Conservation (phyloP, 495 filamentous ascomycete genomes). For the Neohortaea acidophila region DNA sequence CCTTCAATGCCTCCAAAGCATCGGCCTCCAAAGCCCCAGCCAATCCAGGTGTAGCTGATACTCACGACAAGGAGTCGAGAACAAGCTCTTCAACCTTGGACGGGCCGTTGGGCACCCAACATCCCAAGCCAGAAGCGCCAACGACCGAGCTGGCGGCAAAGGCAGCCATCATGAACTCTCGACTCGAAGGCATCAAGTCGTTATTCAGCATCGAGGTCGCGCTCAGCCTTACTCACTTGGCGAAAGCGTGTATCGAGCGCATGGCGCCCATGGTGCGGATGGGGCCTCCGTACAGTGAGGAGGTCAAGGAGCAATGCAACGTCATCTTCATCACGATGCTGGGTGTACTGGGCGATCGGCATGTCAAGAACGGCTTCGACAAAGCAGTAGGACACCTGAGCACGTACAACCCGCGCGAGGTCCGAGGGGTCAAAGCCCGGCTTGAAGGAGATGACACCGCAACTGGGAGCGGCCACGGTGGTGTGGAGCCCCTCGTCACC, state of each 20-base stretch:
- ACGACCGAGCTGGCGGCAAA: slow-evolving; percentile 89
- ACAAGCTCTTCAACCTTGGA: slow-evolving; percentile 15
- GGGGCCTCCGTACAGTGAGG: slow-evolving; percentile 55
- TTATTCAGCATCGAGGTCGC: slow-evolving; percentile 96
- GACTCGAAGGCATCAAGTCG: slow-evolving; percentile 80
- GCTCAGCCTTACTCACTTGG: slow-evolving; percentile 69
- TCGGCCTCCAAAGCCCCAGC: background rate
- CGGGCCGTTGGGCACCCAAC: slow-evolving; percentile 31
- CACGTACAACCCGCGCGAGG: slow-evolving; percentile 78
- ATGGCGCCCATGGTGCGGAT: slow-evolving; percentile 66
- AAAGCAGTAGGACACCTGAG: slow-evolving; percentile 84
- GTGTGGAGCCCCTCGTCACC: slow-evolving; percentile 82
- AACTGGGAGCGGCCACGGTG: slow-evolving; percentile 32
- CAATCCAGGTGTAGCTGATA: background rate
- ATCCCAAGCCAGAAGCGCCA: slow-evolving; percentile 39
- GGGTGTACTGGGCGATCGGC: slow-evolving; percentile 66
- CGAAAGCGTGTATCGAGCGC: slow-evolving; percentile 81
- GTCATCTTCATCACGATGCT: slow-evolving; percentile 74
- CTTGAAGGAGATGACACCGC: background rate
- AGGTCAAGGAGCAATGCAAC: slow-evolving; percentile 81
- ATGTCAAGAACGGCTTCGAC: slow-evolving; percentile 82
- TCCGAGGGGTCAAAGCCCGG: slow-evolving; percentile 37
- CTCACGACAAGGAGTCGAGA: slow-evolving; percentile 2
- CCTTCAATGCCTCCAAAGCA: slow-evolving; percentile 34
- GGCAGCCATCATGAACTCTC: slow-evolving; percentile 87